phyloP scores from a whole-genome alignment of 2,329 filamentous ascomycete genomes.

The Fusarium sp. region DNA sequence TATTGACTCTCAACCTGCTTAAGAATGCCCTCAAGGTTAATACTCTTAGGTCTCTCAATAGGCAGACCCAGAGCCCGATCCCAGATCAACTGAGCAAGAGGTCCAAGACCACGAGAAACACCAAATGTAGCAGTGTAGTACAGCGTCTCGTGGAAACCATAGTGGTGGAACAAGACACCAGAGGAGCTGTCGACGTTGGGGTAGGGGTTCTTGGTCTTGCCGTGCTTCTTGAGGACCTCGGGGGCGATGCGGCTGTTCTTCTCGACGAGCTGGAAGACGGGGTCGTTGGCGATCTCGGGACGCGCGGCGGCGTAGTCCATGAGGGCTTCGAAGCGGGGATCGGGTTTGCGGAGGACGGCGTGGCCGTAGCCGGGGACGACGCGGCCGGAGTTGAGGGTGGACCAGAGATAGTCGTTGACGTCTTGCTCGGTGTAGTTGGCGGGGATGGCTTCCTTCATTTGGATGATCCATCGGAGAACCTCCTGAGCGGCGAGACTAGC shows the following conservation, averaged over 20 bases:
- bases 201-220: conserved; percentile 98
- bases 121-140: conserved; percentile 88
- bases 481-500: conserved; percentile 89
- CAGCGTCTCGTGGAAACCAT: conserved; percentile 95
- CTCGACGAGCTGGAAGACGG: conserved; percentile 93
- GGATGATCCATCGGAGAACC: conserved; percentile 94
- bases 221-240: conserved; percentile 89
- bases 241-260: conserved; percentile 94
- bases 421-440: conserved; percentile 81
- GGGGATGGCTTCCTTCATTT: conserved; percentile 93
- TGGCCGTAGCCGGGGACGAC: conserved; percentile 97
- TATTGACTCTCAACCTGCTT: conserved; percentile 69
- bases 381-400: conserved; percentile 90
- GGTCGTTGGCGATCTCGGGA: conserved; percentile 86
- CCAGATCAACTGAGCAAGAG: conserved; percentile 95
- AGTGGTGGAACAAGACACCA: conserved; percentile 97
- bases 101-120: conserved; percentile 80
- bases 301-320: conserved; percentile 94
- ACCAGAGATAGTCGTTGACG: conserved; percentile 91
- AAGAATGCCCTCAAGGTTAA: conserved; percentile 88
- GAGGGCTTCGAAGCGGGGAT: conserved; percentile 94
- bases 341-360: conserved; percentile 94
- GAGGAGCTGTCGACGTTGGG: conserved; percentile 96
- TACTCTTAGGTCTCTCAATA: conserved; percentile 98
- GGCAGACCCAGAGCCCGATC: conserved; percentile 92